Conservation (phyloP, 1,284 basidiomycete species). For the Rhodotorula sp. region DNA sequence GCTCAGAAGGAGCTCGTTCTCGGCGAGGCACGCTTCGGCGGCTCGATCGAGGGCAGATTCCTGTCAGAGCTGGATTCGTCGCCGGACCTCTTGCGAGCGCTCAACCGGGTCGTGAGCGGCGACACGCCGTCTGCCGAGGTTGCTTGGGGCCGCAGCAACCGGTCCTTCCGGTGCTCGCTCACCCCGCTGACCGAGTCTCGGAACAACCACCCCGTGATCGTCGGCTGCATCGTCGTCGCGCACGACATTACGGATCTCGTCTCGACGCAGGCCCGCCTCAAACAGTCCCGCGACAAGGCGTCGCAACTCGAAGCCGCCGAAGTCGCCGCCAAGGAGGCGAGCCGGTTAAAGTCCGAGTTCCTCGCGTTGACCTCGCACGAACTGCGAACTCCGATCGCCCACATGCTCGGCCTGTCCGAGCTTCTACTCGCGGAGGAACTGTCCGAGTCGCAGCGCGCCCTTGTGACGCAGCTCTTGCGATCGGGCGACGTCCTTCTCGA, state of each 20-base stretch:
- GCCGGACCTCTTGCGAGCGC: conserved; percentile 4
- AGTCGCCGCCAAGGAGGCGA: conserved; percentile 49
- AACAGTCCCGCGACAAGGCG: conserved; percentile 47
- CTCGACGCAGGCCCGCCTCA: conserved; percentile 46
- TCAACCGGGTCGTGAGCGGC: conserved; percentile 14
- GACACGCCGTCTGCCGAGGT: neutral
- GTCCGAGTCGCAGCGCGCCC: conserved; percentile 21
- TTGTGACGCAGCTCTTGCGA: conserved; percentile 36
- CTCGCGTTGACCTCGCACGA: conserved; percentile 40
- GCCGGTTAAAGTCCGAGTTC: conserved; percentile 49
- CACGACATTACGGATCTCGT: conserved; percentile 50
- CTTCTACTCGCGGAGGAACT: conserved; percentile 39
- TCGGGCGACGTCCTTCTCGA: conserved; percentile 41
- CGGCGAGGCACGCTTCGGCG: neutral
- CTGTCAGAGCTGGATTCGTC: conserved; percentile 4
- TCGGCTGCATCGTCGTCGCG: conserved; percentile 50
- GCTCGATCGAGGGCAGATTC: conserved; percentile 14
- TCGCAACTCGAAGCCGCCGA: conserved; percentile 48
- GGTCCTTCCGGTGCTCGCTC: conserved; percentile 24
- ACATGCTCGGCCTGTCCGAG: conserved; percentile 14
- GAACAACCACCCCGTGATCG: conserved; percentile 31
- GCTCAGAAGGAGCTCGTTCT: conserved; percentile 11
- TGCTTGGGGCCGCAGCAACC: neutral
- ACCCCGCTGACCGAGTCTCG: conserved; percentile 32
- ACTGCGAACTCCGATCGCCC: conserved; percentile 26